A percentile compares a stretch with the other conserved stretches of the same genome.
These are phyloP conservation scores for Trichophyton rubrum DNA, from an alignment of 2,329 filamentous ascomycete species.

Conservation along the genomic window DNA sequence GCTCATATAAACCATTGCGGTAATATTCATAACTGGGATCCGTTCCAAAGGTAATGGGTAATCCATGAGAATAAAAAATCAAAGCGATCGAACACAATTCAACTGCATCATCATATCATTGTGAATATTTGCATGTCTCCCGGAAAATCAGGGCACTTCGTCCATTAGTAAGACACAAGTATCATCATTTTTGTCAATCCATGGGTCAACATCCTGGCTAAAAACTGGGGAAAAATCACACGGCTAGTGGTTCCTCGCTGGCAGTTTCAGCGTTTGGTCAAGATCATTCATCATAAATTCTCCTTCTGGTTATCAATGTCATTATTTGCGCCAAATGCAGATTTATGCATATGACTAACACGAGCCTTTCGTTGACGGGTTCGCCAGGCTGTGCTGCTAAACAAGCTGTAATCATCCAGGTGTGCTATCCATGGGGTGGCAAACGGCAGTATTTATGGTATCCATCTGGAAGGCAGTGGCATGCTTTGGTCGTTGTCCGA, in stretches of 20 bases:
- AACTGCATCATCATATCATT: conserved; percentile 9
- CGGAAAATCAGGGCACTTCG: conserved; percentile 5
- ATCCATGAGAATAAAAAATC: neutral
- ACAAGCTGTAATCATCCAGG: conserved; percentile 13
- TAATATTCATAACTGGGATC: neutral
- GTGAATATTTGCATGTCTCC: conserved; percentile 7
- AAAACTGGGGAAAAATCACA: neutral
- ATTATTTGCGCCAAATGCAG: conserved; percentile 18
- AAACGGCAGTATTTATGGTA: neutral
- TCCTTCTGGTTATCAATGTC: conserved; percentile 10
- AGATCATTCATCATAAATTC: conserved; percentile 11
- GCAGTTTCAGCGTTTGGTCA: conserved; percentile 17
- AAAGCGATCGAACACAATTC: neutral
- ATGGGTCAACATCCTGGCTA: neutral
- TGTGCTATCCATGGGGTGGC: conserved; percentile 15
- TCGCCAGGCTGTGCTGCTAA: conserved; percentile 14
- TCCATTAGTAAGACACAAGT: conserved; percentile 2
- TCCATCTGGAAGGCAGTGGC: neutral
- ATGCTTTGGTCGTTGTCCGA: neutral
- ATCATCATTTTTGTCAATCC: conserved; percentile 2
- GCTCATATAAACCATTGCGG: neutral
- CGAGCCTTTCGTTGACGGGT: conserved; percentile 21
- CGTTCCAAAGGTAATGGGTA: neutral
- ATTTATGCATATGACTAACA: conserved; percentile 27
- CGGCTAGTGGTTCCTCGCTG: conserved; percentile 2